Conservation (phyloP, 257 asterid species). For the Plantago elongata region DNA sequence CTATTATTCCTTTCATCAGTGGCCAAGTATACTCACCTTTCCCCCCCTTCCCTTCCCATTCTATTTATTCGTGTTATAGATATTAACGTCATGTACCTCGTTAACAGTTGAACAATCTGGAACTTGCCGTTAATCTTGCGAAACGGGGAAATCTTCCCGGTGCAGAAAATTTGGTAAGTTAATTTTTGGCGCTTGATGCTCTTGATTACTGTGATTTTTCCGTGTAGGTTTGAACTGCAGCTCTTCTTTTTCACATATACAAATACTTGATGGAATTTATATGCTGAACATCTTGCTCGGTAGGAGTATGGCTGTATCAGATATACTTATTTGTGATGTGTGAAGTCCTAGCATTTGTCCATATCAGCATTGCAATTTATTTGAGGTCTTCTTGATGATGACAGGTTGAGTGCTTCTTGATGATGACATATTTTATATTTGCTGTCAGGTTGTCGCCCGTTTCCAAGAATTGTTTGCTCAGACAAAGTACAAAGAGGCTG, state of each 20-base stretch:
- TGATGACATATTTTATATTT: constrained; percentile 14
- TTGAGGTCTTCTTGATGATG: background rate
- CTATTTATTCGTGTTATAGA: background rate
- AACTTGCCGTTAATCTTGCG: constrained; percentile 98
- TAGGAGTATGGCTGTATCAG: background rate
- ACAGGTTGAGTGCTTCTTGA: too few species aligned
- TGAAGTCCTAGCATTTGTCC: background rate
- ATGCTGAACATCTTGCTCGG: constrained; percentile 11
- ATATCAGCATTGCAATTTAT: background rate
- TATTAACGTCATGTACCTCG: constrained; percentile 15
- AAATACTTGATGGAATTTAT: constrained; percentile 14
- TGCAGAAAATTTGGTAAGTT: constrained; percentile 92
- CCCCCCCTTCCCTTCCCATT: constrained; percentile 12
- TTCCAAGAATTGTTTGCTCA: constrained; percentile 99
- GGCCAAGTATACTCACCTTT: constrained; percentile 66
- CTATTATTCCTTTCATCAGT: constrained; percentile 88
- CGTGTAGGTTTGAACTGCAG: background rate
- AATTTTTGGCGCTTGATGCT: constrained; percentile 15
- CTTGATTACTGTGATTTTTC: constrained; percentile 10
- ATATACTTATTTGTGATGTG: too few species aligned
- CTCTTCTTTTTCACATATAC: background rate
- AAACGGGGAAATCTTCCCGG: constrained; percentile 99
- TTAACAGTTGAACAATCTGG: constrained; percentile 89
- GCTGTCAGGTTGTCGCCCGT: constrained; percentile 86
- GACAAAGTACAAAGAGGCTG: constrained; percentile 98